phyloP scores from a whole-genome alignment of 2,329 filamentous ascomycete genomes.

The Emergomyces pasteurianus region DNA sequence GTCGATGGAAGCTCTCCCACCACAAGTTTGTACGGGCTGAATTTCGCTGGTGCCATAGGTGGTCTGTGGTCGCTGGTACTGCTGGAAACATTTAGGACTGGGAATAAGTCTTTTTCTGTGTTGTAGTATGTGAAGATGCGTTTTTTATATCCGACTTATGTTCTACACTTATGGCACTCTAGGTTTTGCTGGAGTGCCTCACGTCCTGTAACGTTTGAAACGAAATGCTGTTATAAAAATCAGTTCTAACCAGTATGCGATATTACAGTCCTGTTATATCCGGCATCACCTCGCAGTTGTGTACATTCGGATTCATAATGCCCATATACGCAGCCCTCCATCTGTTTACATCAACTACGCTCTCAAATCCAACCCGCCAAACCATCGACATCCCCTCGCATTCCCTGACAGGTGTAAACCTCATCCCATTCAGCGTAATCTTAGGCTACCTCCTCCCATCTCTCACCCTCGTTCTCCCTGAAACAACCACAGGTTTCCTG shows the following conservation, averaged over 20 bases:
- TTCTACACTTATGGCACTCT: background rate
- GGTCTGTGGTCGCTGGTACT: conserved; percentile 32
- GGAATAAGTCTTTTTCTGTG: conserved; percentile 30
- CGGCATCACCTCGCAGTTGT: conserved; percentile 31
- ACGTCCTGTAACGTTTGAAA: background rate
- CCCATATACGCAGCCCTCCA: conserved; percentile 35
- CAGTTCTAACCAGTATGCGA: conserved; percentile 6
- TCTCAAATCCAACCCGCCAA: conserved; percentile 22
- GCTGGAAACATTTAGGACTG: conserved; percentile 34
- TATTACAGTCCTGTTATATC: conserved; percentile 23
- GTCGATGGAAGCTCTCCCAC: conserved; percentile 27
- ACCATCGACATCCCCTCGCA: conserved; percentile 23
- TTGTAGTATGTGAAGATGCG: conserved; percentile 28
- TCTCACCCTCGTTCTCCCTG: conserved; percentile 32
- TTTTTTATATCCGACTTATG: background rate
- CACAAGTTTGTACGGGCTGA: conserved; percentile 25
- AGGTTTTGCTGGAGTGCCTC: background rate
- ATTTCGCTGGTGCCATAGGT: conserved; percentile 31
- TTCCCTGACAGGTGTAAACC: conserved; percentile 14
- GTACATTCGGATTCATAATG: conserved; percentile 34
- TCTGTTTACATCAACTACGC: conserved; percentile 31
- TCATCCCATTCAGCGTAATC: conserved; percentile 31
- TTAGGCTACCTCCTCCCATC: conserved; percentile 36
- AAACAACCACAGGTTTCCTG: conserved; percentile 26
- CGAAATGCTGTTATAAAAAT: conserved; percentile 2